Evolutionary conservation across 2,329 filamentous ascomycete species (phyloP), one percentile per base, ranked within the genome.

Genomic region (Rhinocladiella mackenziei): DNA sequence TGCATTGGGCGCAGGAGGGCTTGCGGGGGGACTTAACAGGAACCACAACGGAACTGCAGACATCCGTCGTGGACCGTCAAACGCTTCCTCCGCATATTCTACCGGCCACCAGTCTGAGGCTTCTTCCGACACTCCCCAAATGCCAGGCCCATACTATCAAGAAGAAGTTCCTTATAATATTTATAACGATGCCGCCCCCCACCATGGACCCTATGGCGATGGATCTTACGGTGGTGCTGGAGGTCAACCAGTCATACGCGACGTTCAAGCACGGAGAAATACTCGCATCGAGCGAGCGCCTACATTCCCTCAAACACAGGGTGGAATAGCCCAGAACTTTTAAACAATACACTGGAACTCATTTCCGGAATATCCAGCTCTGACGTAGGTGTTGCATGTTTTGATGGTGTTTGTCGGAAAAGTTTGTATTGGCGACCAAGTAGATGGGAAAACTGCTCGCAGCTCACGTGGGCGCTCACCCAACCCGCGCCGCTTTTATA

Each of bases 251-350:
- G 78, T 98, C 39, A 96, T 98, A 54, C 81, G 89, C 43, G 92
- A 98, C 64, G 92, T 97, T 54, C 84, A 85, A 53, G 92, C 92
- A 19, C 76, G 92, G 56, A 80, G 92, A 55, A 96, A 96, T 69
- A 96, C 92, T 9, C 81, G 89, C 51, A 97, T 98, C 60, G 89
- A 97, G 70, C 94, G 84, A 62, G 84, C 88, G 2, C 80, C 86
- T 32, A 86, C 92, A 51, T 94, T 86, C 60, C 89, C 91, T 8
- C 87, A 94, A 62, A 48, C 28, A 7, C 89, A 94, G 71, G 81
- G 79, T 23, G 92, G 92, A 47, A 96, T 98, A 59, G 86, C 92
- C 22, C 92, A 97, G 68, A 98, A 98, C 67, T 98, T 98, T 60
- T 97, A 78, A 53, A 25, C 22, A 17, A 25, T 18, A 15, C 15